Evolutionary conservation across 1,284 basidiomycete genomes (phyloP), one percentile per base, ranked within the genome.

Genomic region (Cerrena zonata): DNA sequence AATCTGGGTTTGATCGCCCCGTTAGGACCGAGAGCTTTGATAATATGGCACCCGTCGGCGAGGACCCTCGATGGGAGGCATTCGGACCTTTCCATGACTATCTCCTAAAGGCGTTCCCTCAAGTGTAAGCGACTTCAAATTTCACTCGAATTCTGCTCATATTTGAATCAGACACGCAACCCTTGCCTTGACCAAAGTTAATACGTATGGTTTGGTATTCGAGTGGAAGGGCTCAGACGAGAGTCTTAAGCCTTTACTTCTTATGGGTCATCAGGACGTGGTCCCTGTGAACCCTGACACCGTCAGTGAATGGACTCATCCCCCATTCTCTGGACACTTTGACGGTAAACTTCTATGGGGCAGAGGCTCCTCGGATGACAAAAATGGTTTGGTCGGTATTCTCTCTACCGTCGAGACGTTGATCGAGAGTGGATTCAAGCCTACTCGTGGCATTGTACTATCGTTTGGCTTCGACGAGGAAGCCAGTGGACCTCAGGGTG

Each of bases 391-490:
- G 42, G 79, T 86, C 53, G 78, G 76, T 25, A 72, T 74, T 38
- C 58, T 86, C 80, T 73, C 71, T 2, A 70, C 77, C 0, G 57
- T 85, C 15, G 80, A 84, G 60, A 69, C 73, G 0, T 65, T 85
- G 2, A 62, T 85, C n/a, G 69, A 75, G 48, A 65, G 63, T 23
- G 76, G 70, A 30, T 84, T 80, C 58, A 56, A 69, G 34, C 82
- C 80, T 0, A 66, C 69, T 13, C 74, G 82, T 3, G 71, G 73
- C 0, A 67, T 89, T 38, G 70, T 88, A 21, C 68, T 86, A 22
- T 76, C 79, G 1, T 82, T 79, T 47, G 87, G 87, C n/a, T 81
- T 80, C 51, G 86, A 89, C 58, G 87, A 89, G 58, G 86, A 89
- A 65, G 63, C 70, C 2, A 71, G 74, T 23, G 82, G 83, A 2